phyloP scores from a whole-genome alignment of 495 filamentous ascomycete genomes.

The Annulohypoxylon bovei region DNA sequence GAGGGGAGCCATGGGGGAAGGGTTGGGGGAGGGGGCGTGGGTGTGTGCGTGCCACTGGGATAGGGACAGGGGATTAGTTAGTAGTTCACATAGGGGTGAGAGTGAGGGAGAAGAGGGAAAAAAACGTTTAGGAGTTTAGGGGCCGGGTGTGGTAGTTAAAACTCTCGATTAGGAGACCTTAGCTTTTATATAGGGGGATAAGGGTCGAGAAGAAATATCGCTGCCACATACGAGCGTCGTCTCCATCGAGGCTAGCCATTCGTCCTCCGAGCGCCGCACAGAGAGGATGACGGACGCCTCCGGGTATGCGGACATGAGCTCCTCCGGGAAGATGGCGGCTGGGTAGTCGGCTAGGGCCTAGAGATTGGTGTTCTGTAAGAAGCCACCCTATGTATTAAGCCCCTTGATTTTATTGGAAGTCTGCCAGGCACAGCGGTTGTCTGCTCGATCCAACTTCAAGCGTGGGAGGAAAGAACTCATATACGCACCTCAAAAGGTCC shows the following conservation, averaged over 20 bases:
- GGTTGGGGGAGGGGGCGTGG: constrained; percentile 34
- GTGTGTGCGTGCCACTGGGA: constrained; percentile 37
- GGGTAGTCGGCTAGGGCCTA: constrained; percentile 50
- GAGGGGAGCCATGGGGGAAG: constrained; percentile 42
- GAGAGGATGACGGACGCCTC: constrained; percentile 58
- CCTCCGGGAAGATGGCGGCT: constrained; percentile 52
- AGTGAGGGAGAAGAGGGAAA: background rate
- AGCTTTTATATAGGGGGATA: no score
- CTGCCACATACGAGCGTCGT: constrained; percentile 38
- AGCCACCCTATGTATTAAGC: background rate
- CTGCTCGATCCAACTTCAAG: background rate
- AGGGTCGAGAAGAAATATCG: background rate
- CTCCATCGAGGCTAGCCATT: constrained; percentile 53
- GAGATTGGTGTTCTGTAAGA: background rate
- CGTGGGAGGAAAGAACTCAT: background rate
- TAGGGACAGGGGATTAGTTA: background rate
- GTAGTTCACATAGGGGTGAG: background rate
- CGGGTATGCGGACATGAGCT: constrained; percentile 53
- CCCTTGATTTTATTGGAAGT: background rate
- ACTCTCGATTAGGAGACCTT: background rate
- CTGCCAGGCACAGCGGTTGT: background rate
- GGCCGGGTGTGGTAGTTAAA: no score
- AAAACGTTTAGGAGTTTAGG: no score
- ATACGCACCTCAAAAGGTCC: constrained; percentile 36
- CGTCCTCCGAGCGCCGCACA: constrained; percentile 46